These are phyloP conservation scores for Thinopyrum elongatum DNA, from an alignment of 176 grass and related monocot species.

Conservation along the genomic window DNA sequence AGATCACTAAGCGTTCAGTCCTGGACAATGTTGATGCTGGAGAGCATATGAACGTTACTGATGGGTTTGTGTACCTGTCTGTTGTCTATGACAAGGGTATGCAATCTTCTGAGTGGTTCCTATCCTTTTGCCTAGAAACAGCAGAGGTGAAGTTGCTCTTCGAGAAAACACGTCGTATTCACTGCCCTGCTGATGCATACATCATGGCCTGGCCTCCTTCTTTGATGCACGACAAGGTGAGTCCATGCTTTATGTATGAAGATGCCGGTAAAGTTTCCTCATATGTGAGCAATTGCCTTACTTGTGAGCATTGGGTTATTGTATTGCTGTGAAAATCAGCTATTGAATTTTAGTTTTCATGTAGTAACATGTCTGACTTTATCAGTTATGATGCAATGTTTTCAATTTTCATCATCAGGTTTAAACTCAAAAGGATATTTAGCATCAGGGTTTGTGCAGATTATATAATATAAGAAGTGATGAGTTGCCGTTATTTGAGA, in stretches of 20 bases:
- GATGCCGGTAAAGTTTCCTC: background rate
- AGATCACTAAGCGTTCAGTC: background rate
- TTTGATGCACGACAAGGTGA: background rate
- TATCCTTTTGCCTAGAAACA: background rate
- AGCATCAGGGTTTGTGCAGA: background rate
- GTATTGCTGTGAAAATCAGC: background rate
- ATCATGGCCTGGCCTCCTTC: background rate
- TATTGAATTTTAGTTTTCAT: background rate
- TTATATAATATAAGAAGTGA: background rate
- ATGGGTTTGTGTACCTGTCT: background rate
- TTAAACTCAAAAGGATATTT: too few relatives aligned
- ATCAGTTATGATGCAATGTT: background rate
- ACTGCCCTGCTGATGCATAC: background rate
- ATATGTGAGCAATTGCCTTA: background rate
- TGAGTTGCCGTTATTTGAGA: background rate
- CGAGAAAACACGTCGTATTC: background rate
- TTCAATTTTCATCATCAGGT: background rate
- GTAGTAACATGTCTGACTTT: background rate
- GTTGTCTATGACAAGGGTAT: background rate
- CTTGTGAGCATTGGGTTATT: background rate
- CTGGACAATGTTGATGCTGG: background rate
- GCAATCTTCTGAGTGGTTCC: background rate
- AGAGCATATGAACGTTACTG: background rate
- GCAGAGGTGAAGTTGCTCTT: background rate
- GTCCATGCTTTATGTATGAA: background rate